Base-by-base conservation (phyloP, 768 basidiomycete genomes). In the Cyclocybe aegerita region DNA sequence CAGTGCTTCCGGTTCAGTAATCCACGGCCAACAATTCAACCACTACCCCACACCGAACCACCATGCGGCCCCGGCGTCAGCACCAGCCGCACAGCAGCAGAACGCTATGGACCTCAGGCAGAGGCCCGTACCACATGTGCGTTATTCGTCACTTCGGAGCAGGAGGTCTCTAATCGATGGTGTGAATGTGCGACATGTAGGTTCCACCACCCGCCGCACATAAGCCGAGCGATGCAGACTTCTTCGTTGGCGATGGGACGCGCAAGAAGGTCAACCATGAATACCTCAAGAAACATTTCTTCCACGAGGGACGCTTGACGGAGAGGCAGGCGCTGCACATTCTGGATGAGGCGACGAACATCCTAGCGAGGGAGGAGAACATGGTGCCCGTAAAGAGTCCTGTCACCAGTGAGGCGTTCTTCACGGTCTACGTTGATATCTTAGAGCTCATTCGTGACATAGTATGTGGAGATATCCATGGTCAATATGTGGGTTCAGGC, bases 391-490 rank as follows among this genome's bases (percentile, higher is more conserved):
- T 98, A 8, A 83, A 84, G 50, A 90, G 93, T 52, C 93, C 94
- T 14, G 88, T 97, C 32, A 97, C 93, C 36, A 90, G 93, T 93
- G 60, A 58, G 89, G 50, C 34, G 14, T 77, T 30, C 36, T 36
- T 47, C 33, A 16, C 15, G 38, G 30, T 53, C 16, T 54, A 44
- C 23, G n/a, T 14, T 45, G 14, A 36, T 37, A 39, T 15, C 31
- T 46, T 48, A 47, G 48, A 34, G 11, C 46, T 45, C 16, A 40
- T 36, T 40, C 29, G 48, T 23, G 23, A 23, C 23, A 23, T 15
- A 95, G 94, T 98, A 57, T 96, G 94, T 63, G 95, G 95, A 15
- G 95, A 98, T 74, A 93, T 98, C 40, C 95, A 98, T 61, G 95
- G 95, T 8, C 95, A 98, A 88, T 98, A 93, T 69, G 94, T 95